Conservation (phyloP, 495 filamentous ascomycete species). For the Pseudevernia furfuracea region DNA sequence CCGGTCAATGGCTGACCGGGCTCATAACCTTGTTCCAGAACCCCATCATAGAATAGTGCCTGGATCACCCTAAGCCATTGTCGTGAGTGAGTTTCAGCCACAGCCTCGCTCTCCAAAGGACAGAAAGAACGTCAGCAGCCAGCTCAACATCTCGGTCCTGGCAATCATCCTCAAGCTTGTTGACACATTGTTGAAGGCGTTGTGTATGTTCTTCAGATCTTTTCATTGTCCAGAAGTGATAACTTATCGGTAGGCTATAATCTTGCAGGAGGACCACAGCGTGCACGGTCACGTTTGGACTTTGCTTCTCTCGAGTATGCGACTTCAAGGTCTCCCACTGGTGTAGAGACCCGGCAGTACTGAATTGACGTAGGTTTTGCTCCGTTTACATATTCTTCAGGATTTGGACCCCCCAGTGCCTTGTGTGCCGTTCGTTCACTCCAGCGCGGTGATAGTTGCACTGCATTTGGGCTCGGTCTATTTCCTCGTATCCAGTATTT, state of each 20-base stretch:
- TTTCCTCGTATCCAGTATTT: background rate
- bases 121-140: slow-evolving; percentile 3
- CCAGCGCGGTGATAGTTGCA: slow-evolving; percentile 10
- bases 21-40: too few relatives aligned
- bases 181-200: slow-evolving; percentile 6
- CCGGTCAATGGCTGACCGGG: too few relatives aligned
- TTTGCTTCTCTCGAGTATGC: background rate
- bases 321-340: slow-evolving; percentile 7
- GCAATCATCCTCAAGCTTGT: slow-evolving; percentile 1
- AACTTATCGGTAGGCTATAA: background rate
- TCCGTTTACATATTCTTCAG: slow-evolving; percentile 13
- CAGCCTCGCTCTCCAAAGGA: slow-evolving; percentile 19
- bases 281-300: background rate
- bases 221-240: slow-evolving; percentile 6
- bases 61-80: background rate
- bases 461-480: background rate
- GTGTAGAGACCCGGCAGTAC: slow-evolving; percentile 1
- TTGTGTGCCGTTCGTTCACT: slow-evolving; percentile 16
- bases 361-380: background rate
- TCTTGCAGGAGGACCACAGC: background rate
- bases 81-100: slow-evolving; percentile 16
- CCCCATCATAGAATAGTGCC: background rate
- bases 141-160: slow-evolving; percentile 20
- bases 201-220: background rate
- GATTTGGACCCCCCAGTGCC: slow-evolving; percentile 13